Percentiles rank a stretch among this genome's conserved stretches.
These are phyloP conservation scores for Boehmeria nivea DNA, from an alignment of 306 rosid genomes.

Conservation along the genomic window DNA sequence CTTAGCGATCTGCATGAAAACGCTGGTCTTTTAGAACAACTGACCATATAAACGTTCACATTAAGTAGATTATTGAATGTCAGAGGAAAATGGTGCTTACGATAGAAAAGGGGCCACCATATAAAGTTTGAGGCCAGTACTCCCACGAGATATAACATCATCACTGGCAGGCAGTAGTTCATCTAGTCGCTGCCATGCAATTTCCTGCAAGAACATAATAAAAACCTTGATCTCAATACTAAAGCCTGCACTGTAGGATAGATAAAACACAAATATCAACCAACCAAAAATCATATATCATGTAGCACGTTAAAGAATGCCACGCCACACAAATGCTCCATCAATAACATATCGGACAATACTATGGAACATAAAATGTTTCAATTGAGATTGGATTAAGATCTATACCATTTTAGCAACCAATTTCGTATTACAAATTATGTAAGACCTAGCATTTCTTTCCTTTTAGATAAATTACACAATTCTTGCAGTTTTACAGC, in stretches of 20 bases:
- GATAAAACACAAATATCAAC: neutral
- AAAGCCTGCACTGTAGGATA: neutral
- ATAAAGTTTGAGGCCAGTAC: slow-evolving; percentile 91
- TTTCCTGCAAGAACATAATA: slow-evolving; percentile 61
- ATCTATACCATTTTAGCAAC: too few relatives aligned
- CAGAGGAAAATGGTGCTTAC: slow-evolving; percentile 46
- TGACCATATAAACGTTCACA: neutral
- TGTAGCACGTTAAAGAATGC: neutral
- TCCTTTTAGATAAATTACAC: too few relatives aligned
- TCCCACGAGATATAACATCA: slow-evolving; percentile 92
- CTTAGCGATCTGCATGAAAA: slow-evolving; percentile 60
- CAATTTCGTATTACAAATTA: too few relatives aligned
- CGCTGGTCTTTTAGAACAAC: slow-evolving; percentile 22
- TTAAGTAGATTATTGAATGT: neutral
- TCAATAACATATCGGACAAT: too few relatives aligned
- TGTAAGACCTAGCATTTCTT: too few relatives aligned
- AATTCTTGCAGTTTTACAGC: too few relatives aligned
- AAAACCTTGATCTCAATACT: slow-evolving; percentile 22
- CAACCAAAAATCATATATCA: neutral
- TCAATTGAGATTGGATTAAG: too few relatives aligned
- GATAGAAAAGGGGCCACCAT: slow-evolving; percentile 94
- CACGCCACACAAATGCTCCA: too few relatives aligned
- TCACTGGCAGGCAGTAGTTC: slow-evolving; percentile 75
- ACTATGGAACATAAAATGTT: too few relatives aligned
- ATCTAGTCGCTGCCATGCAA: slow-evolving; percentile 92